Conservation (phyloP, 73 alveolate species). For the Paraurostyla sp. region DNA sequence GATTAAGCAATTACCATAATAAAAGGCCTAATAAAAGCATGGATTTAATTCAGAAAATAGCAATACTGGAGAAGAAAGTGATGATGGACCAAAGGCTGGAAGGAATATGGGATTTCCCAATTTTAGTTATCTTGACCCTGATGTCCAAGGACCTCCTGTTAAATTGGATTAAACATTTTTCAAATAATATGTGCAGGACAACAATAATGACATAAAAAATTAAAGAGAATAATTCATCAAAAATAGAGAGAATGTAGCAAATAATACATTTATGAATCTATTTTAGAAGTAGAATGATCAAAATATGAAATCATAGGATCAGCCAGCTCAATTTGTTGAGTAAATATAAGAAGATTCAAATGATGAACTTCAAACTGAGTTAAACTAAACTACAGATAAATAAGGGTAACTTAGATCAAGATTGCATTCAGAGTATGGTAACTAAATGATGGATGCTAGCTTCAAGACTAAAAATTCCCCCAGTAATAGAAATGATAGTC, state of each 20-base stretch:
- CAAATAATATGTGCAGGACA: slow-evolving; percentile 18
- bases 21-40: background rate
- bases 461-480: too few relatives aligned
- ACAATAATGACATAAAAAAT: slow-evolving; percentile 8
- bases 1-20: background rate
- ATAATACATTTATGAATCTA: slow-evolving; percentile 55
- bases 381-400: background rate
- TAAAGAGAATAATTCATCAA: slow-evolving; percentile 39
- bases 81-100: background rate
- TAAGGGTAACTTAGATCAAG: background rate
- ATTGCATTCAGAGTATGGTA: too few relatives aligned
- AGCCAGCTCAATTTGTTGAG: background rate
- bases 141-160: slow-evolving; percentile 46
- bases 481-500: too few relatives aligned
- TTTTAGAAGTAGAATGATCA: background rate
- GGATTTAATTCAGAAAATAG: background rate
- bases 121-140: slow-evolving; percentile 45
- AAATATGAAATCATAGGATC: background rate
- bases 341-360: background rate
- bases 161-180: slow-evolving; percentile 18
- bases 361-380: background rate
- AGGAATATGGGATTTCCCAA: background rate
- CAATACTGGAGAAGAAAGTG: background rate
- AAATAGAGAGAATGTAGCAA: slow-evolving; percentile 46
- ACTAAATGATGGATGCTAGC: too few relatives aligned